Conservation (phyloP, 164 flowering plant species). For the Annona squamosa region DNA sequence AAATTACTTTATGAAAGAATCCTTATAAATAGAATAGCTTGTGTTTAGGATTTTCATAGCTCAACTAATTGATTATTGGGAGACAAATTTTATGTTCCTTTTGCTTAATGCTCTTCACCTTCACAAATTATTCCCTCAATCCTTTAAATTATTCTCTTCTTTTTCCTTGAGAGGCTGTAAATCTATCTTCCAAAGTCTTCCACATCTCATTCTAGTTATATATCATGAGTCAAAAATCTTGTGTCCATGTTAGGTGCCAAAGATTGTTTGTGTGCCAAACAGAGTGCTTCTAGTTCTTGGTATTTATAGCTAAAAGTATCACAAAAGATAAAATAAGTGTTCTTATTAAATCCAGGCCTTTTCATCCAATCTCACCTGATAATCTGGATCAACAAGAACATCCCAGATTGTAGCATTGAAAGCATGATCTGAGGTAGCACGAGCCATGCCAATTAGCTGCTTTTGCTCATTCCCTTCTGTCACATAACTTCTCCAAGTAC, state of each 20-base stretch:
- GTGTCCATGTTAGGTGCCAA: not conserved
- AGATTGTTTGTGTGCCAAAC: not conserved
- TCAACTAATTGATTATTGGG: no score
- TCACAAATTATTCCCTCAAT: no score
- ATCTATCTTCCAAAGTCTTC: no score
- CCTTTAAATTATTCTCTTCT: no score
- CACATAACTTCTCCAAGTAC: slow-evolving; percentile 85
- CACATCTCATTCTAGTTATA: no score
- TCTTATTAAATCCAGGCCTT: not conserved
- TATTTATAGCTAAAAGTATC: not conserved
- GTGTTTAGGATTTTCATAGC: no score
- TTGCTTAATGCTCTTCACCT: no score
- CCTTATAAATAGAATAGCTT: no score
- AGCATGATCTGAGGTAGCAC: slow-evolving; percentile 96
- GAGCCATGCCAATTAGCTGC: slow-evolving; percentile 95
- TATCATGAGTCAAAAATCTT: no score
- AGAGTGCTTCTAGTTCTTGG: not conserved
- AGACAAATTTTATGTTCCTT: no score
- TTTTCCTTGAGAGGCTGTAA: no score
- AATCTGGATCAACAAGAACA: slow-evolving; percentile 86
- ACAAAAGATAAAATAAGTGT: not conserved
- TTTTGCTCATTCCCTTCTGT: slow-evolving; percentile 64
- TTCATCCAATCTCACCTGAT: slow-evolving; percentile 51
- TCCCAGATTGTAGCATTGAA: slow-evolving; percentile 99
- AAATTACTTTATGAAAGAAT: no score